phyloP scores from a whole-genome alignment of 2,329 filamentous ascomycete species.

The Fusarium chaquense region DNA sequence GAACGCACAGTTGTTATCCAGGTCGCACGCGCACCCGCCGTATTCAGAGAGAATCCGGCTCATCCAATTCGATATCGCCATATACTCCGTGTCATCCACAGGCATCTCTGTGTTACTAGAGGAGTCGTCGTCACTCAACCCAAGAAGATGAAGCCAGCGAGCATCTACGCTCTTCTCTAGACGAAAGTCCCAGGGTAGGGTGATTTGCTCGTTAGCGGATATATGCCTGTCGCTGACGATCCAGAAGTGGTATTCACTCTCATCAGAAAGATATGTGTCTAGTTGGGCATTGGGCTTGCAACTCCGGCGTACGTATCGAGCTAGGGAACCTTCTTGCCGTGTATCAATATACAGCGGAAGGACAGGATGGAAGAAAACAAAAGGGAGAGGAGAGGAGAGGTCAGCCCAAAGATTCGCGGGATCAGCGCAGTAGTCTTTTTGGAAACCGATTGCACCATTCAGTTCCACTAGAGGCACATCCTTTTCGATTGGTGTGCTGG shows the following conservation, averaged over 20 bases:
- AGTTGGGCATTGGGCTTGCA: slow-evolving; percentile 91
- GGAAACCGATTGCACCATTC: slow-evolving; percentile 80
- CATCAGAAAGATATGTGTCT: slow-evolving; percentile 84
- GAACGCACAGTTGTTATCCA: slow-evolving; percentile 73
- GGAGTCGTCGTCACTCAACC: slow-evolving; percentile 70
- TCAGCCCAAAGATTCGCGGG: slow-evolving; percentile 76
- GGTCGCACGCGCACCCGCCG: slow-evolving; percentile 81
- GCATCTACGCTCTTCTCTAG: slow-evolving; percentile 66
- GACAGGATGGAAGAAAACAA: slow-evolving; percentile 88
- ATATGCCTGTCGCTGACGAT: slow-evolving; percentile 86
- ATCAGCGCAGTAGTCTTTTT: slow-evolving; percentile 77
- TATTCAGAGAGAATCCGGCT: slow-evolving; percentile 79
- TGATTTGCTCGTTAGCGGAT: slow-evolving; percentile 71
- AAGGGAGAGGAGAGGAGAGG: slow-evolving; percentile 73
- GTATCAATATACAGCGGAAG: slow-evolving; percentile 95
- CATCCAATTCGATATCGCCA: slow-evolving; percentile 72
- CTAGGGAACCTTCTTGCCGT: slow-evolving; percentile 83
- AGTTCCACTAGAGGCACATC: slow-evolving; percentile 75
- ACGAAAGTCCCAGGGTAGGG: slow-evolving; percentile 75
- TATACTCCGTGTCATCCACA: slow-evolving; percentile 71
- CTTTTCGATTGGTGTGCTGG: slow-evolving; percentile 65
- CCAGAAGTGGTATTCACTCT: slow-evolving; percentile 90
- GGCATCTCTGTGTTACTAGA: slow-evolving; percentile 63
- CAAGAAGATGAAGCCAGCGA: slow-evolving; percentile 70
- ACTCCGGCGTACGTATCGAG: slow-evolving; percentile 91